Conservation (phyloP, 768 basidiomycete genomes). For the Tulasnella sp. region DNA sequence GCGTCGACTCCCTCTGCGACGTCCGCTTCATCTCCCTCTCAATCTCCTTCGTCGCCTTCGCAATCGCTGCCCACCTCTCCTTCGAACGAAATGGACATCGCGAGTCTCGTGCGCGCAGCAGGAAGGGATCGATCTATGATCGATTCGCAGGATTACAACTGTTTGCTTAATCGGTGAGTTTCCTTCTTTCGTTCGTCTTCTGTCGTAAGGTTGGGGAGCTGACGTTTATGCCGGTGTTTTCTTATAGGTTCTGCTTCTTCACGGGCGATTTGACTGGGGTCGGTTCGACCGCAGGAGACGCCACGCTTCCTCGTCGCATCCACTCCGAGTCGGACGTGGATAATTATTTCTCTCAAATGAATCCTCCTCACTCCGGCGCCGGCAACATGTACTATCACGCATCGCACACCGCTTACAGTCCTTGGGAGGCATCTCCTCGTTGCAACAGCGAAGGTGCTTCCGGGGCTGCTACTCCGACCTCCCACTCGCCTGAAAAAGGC, state of each 20-base stretch:
- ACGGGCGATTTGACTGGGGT: conserved; percentile 3
- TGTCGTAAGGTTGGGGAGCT: not conserved
- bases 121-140: conserved; percentile 7
- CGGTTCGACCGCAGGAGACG: not conserved
- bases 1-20: conserved; percentile 20
- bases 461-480: not conserved
- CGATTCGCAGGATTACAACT: conserved; percentile 13
- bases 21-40: conserved; percentile 4
- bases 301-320: conserved; percentile 2
- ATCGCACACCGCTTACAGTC: not conserved
- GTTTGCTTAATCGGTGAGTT: conserved; percentile 22
- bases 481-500: not conserved
- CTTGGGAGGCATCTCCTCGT: not conserved
- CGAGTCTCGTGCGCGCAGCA: not conserved
- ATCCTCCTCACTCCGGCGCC: not conserved
- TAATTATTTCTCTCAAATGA: conserved; percentile 21
- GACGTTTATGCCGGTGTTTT: no score
- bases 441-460: not conserved
- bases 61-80: not conserved
- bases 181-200: no score
- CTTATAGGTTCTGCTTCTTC: conserved; percentile 23
- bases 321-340: conserved; percentile 24
- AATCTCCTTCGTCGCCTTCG: conserved; percentile 11
- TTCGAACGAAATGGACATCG: conserved; percentile 7
- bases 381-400: not conserved